Percentiles rank a stretch among this genome's conserved stretches.
These are phyloP conservation scores for Pulveroboletus sp. DNA, from an alignment of 768 basidiomycete species.

Conservation along the genomic window DNA sequence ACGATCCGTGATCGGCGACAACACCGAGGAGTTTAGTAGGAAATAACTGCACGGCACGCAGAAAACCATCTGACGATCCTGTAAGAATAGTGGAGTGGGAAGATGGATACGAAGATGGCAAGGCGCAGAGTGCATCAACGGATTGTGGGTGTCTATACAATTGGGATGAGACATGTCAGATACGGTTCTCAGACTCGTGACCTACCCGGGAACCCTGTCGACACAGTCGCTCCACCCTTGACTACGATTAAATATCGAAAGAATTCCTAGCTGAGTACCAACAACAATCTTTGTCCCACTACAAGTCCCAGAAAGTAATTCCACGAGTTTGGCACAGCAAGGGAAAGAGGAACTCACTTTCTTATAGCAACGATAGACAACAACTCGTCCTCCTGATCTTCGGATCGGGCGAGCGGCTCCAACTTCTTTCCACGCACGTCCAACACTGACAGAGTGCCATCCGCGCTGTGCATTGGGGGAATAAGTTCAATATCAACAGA, in stretches of 20 bases:
- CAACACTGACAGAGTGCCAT: slow-evolving; percentile 89
- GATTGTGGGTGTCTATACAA: slow-evolving; percentile 80
- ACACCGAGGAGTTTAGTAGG: slow-evolving; percentile 89
- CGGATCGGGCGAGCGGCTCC: slow-evolving; percentile 78
- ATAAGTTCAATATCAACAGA: not conserved
- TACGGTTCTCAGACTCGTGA: slow-evolving; percentile 3
- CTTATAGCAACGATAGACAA: slow-evolving; percentile 83
- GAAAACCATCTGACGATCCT: slow-evolving; percentile 87
- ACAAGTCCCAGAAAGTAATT: not conserved
- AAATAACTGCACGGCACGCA: slow-evolving; percentile 81
- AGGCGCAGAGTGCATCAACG: slow-evolving; percentile 76
- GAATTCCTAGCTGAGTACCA: slow-evolving; percentile 83
- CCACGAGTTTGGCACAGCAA: not conserved
- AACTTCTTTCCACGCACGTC: slow-evolving; percentile 81
- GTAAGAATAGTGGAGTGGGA: slow-evolving; percentile 74
- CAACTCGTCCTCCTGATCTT: slow-evolving; percentile 94
- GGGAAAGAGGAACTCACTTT: slow-evolving; percentile 42
- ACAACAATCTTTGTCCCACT: slow-evolving; percentile 81
- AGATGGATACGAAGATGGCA: slow-evolving; percentile 59
- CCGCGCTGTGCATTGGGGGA: slow-evolving; percentile 53
- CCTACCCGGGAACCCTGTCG: slow-evolving; percentile 81
- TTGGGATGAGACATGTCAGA: slow-evolving; percentile 9
- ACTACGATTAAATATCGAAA: slow-evolving; percentile 84
- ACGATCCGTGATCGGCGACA: slow-evolving; percentile 87
- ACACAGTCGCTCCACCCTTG: slow-evolving; percentile 92